A percentile compares a stretch with the other conserved stretches of the same genome.
Evolutionary conservation across 1,284 basidiomycete species (phyloP).

Genomic region (Takashimella koratensis): DNA sequence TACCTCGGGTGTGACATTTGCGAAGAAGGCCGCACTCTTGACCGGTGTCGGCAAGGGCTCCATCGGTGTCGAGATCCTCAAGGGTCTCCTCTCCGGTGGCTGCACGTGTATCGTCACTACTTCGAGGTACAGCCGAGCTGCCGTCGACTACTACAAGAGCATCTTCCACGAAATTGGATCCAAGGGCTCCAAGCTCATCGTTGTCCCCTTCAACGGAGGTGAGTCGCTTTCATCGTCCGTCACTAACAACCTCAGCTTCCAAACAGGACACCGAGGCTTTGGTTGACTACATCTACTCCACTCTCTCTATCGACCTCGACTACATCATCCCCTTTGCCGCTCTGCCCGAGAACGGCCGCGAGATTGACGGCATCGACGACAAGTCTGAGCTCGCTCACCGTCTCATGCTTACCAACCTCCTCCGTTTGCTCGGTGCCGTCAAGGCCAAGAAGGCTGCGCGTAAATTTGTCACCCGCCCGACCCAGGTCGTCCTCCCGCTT

Average conservation of each 20-base stretch:
- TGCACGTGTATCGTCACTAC: conserved; percentile 96
- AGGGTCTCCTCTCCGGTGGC: conserved; percentile 92
- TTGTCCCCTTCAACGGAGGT: conserved; percentile 98
- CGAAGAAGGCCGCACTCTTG: conserved; percentile 95
- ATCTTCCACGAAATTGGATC: conserved; percentile 96
- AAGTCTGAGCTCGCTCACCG: conserved; percentile 96
- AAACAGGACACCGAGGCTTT: conserved; percentile 97
- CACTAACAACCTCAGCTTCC: conserved; percentile 52
- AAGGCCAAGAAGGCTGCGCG: conserved; percentile 97
- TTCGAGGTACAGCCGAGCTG: conserved; percentile 86
- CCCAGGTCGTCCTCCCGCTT: conserved; percentile 93
- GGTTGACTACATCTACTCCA: conserved; percentile 96
- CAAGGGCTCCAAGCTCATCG: conserved; percentile 89
- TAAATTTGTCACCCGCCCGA: conserved; percentile 93
- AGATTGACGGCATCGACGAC: conserved; percentile 96
- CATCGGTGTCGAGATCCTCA: conserved; percentile 95
- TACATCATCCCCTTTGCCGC: conserved; percentile 98
- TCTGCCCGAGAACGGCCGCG: conserved; percentile 95
- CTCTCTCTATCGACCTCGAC: conserved; percentile 90
- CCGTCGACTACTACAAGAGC: conserved; percentile 96
- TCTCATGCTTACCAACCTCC: conserved; percentile 89
- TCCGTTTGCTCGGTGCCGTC: conserved; percentile 92
- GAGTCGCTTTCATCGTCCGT: conserved; percentile 4
- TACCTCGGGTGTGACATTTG: conserved; percentile 94
- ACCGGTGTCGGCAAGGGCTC: conserved; percentile 97